phyloP scores from a whole-genome alignment of 495 filamentous ascomycete genomes.

The Pyrenula massariospora region DNA sequence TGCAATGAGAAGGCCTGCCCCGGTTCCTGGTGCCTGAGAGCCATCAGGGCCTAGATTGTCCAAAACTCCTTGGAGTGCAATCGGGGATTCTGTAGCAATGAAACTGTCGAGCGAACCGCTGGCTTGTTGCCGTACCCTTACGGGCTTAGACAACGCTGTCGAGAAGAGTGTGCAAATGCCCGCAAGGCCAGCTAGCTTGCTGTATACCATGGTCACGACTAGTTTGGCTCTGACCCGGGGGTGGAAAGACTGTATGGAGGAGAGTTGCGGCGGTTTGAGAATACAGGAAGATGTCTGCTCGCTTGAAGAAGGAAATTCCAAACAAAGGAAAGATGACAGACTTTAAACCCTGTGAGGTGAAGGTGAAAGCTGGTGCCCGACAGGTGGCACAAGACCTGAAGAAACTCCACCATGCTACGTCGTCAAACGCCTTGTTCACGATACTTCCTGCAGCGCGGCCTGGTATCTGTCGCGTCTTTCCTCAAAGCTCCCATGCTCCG shows the following conservation, averaged over 20 bases:
- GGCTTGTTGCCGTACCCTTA: conserved; percentile 1
- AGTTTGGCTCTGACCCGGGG: background rate
- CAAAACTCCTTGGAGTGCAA: conserved; percentile 40
- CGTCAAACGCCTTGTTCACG: background rate
- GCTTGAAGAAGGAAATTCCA: background rate
- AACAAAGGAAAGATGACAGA: background rate
- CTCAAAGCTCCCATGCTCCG: background rate
- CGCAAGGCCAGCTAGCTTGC: background rate
- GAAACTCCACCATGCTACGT: background rate
- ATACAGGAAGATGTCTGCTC: background rate
- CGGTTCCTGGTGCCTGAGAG: conserved; percentile 26
- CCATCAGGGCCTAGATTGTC: conserved; percentile 47
- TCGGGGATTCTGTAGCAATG: conserved; percentile 40
- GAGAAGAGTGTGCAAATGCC: background rate
- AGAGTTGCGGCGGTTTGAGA: background rate
- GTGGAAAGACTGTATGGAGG: background rate
- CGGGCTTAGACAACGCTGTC: background rate
- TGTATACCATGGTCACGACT: background rate
- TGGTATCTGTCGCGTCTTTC: background rate
- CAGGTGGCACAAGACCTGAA: background rate
- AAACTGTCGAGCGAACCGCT: conserved; percentile 28
- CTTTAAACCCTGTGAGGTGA: background rate
- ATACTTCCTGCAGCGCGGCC: too few relatives aligned
- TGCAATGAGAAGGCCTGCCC: conserved; percentile 39
- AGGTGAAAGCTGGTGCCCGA: background rate